Conservation (phyloP, 1,284 basidiomycete species). For the Papiliotrema flavescens region DNA sequence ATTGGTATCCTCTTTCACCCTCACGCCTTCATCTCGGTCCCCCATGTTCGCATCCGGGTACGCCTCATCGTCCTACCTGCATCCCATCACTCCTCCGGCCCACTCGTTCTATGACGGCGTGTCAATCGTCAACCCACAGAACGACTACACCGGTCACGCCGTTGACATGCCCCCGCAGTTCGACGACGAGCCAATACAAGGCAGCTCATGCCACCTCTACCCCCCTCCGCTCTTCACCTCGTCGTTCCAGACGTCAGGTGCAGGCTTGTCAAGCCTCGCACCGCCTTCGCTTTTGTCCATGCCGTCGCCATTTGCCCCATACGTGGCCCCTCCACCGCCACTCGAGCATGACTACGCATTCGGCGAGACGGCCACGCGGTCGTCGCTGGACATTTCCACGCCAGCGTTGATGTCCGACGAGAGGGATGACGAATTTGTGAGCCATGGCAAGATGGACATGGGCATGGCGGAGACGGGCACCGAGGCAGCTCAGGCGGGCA, state of each 20-base stretch:
- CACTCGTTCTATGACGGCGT: background rate
- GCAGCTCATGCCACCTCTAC: no score
- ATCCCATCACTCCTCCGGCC: background rate
- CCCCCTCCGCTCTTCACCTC: no score
- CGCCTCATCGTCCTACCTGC: background rate
- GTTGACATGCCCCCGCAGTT: no score
- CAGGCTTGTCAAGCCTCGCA: background rate
- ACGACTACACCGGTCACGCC: background rate
- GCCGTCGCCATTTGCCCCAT: background rate
- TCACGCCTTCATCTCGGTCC: no score
- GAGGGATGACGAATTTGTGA: background rate
- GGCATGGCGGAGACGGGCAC: constrained; percentile 37
- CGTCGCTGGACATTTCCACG: background rate
- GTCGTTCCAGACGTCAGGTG: no score
- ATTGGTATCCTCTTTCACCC: no score
- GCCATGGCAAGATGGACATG: constrained; percentile 32
- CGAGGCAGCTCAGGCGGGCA: constrained; percentile 30
- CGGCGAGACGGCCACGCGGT: background rate
- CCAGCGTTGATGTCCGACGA: background rate
- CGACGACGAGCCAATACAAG: no score
- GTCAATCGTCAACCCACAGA: background rate
- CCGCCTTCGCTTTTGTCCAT: background rate
- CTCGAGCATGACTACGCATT: background rate
- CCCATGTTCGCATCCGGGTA: background rate
- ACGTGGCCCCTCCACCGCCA: background rate